phyloP scores from a whole-genome alignment of 345 rosid genomes.

The Bruguiera parviflora region DNA sequence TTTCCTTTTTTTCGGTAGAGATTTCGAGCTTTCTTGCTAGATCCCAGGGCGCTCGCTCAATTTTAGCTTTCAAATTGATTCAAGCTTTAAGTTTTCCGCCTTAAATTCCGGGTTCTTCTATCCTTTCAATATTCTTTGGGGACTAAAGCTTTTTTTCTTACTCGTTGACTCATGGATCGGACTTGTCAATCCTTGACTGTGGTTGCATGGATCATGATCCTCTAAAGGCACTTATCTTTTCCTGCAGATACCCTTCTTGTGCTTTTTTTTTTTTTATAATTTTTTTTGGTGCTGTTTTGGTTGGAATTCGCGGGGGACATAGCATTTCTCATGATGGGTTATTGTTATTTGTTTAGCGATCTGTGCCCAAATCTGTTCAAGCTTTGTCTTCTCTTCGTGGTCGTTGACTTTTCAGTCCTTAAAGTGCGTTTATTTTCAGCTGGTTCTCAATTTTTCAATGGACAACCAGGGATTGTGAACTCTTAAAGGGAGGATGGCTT shows the following conservation, averaged over 20 bases:
- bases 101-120: constrained; percentile 18
- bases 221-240: background rate
- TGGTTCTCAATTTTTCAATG: background rate
- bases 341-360: background rate
- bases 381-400: background rate
- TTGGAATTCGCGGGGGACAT: background rate
- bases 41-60: background rate
- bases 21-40: background rate
- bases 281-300: constrained; percentile 9
- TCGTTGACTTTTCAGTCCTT: background rate
- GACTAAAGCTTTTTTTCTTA: background rate
- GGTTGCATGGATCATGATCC: constrained; percentile 6
- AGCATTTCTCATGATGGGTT: constrained; percentile 16
- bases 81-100: background rate
- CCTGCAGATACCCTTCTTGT: background rate
- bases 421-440: background rate
- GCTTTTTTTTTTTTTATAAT: background rate
- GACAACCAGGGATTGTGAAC: constrained; percentile 9
- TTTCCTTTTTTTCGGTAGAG: background rate
- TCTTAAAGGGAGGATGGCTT: constrained; percentile 8
- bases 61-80: background rate
- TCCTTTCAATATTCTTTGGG: background rate
- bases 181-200: background rate
- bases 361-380: background rate
- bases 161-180: background rate